phyloP scores from a whole-genome alignment of 495 filamentous ascomycete species.

The Aspergillus egyptiacus region DNA sequence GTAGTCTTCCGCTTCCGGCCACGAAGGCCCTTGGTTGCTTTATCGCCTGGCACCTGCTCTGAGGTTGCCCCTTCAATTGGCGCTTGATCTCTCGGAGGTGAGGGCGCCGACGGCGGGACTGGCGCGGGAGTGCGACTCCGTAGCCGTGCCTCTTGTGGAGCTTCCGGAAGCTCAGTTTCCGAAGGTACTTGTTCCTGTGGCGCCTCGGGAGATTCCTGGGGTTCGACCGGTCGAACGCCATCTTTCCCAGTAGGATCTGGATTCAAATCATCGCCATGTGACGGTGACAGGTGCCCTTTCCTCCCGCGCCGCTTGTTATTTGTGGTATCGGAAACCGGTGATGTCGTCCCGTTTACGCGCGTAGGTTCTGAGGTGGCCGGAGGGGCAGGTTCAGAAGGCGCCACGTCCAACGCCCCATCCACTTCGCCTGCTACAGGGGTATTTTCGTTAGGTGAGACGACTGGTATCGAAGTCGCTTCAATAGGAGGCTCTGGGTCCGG shows the following conservation, averaged over 20 bases:
- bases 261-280: background rate
- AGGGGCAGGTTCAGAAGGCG: background rate
- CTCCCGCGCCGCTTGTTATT: slow-evolving; percentile 10
- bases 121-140: slow-evolving; percentile 15
- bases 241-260: background rate
- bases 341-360: slow-evolving; percentile 9
- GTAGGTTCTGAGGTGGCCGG: background rate
- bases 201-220: slow-evolving; percentile 2
- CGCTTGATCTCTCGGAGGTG: slow-evolving; percentile 4
- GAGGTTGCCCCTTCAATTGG: background rate
- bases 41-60: background rate
- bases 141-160: slow-evolving; percentile 11
- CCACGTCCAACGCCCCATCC: background rate
- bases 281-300: slow-evolving; percentile 2
- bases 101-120: slow-evolving; percentile 3
- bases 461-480: background rate
- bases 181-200: slow-evolving; percentile 6
- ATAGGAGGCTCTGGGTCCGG: background rate
- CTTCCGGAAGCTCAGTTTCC: background rate
- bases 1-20: slow-evolving; percentile 6
- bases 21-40: slow-evolving; percentile 3
- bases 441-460: background rate
- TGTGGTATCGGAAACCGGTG: slow-evolving; percentile 6
- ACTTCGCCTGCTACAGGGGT: background rate
- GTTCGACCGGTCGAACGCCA: background rate